Evolutionary conservation across 768 basidiomycete species (phyloP), one percentile per base, ranked within the genome.

Genomic region (Calocybe indica): DNA sequence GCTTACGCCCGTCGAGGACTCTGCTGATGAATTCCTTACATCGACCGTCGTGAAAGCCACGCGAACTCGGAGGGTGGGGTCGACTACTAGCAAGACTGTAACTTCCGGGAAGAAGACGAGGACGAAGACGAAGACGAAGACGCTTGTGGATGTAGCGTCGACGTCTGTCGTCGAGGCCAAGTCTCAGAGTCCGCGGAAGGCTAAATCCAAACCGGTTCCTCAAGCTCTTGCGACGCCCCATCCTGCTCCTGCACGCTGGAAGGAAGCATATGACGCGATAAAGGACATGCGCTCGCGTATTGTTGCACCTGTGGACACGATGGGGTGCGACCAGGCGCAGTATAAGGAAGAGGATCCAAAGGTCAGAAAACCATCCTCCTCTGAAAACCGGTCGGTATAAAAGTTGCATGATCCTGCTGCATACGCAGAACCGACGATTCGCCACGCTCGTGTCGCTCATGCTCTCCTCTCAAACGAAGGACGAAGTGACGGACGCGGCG

Each of bases 391-490:
- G 28, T 10, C 43, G 22, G 22, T 22, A 22, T 22, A n/a, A 36
- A 47, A 46, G 33, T 40, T 28, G 10, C 45, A 35, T 34, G 22
- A 37, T 42, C 11, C 6, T 22, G 22, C 22, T 22, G 22, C 22
- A 22, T 22, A 22, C 22, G 22, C 59, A 94, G 91, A 91, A 82
- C 47, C 76, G 79, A 43, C 83, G 94, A 2, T 88, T 91, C 50
- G 76, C 88, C 7, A 90, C 86, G 4, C 80, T 99, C 14, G 79
- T 99, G 6, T 91, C 93, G 3, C 73, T 99, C 39, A 96, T 97
- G 92, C 77, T 98, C 2, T 92, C 89, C 7, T 92, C 92, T 1
- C 95, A 98, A 62, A 97, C 95, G 4, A 97, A 94, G 58, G 93
- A 95, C 60, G 82, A 89, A 56, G 85, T 92, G 12, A 92, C 88